phyloP scores from a whole-genome alignment of 176 grass and related monocot species.

The Triticum aestivum region IWGSC_CS_RefSeq_v2.1 NC_057807.1:75415888-75416387 shows the following conservation, averaged over 20 bases:
- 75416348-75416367: not conserved
- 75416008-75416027: conserved; percentile 40
- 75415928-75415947: conserved; percentile 36
- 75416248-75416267: conserved; percentile 6
- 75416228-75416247: conserved; percentile 23
- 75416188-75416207: not conserved
- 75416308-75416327: conserved; percentile 25
- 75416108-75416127: not conserved
- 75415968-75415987: conserved; percentile 38
- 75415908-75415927: conserved; percentile 24
- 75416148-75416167: not conserved
- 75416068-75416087: not conserved
- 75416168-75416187: not conserved
- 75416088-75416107: not conserved
- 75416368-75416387: not conserved
- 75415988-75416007: not conserved
- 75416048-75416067: not conserved
- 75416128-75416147: not conserved
- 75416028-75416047: conserved; percentile 41
- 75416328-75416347: not conserved
- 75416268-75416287: conserved; percentile 3
- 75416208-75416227: not conserved
- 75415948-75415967: not conserved
- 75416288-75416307: conserved; percentile 14
- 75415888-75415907: conserved; percentile 7